These are phyloP conservation scores for Populus deltoides DNA, from an alignment of 345 rosid genomes.

Conservation along the genomic window DNA sequence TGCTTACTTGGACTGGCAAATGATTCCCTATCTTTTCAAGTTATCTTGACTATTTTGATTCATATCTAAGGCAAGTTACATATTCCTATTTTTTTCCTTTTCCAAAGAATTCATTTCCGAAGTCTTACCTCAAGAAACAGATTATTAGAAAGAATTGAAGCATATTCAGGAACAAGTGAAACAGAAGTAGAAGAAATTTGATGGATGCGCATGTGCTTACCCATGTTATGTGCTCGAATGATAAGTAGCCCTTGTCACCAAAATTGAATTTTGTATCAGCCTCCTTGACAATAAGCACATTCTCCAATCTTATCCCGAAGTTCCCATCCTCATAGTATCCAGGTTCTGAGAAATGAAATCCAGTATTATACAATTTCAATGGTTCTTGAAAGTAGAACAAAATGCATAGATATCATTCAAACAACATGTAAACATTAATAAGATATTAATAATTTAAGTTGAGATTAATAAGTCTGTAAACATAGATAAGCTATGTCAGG, in stretches of 20 bases:
- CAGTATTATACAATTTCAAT: background rate
- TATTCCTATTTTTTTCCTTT: too few species aligned
- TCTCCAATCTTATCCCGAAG: too few species aligned
- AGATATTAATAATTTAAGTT: background rate
- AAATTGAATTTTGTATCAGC: too few species aligned
- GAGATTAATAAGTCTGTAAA: background rate
- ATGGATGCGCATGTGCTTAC: background rate
- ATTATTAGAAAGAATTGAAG: background rate
- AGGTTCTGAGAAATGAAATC: constrained; percentile 19
- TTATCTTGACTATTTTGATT: too few species aligned
- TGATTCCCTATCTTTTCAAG: too few species aligned
- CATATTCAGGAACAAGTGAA: background rate
- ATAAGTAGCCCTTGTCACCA: too few species aligned
- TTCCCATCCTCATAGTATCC: too few species aligned
- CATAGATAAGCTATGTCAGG: background rate
- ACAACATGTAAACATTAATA: background rate
- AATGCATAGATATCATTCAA: background rate
- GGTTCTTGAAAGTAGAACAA: background rate
- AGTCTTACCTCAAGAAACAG: constrained; percentile 1
- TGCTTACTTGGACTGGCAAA: background rate
- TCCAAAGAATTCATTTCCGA: too few species aligned
- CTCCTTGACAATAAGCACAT: too few species aligned
- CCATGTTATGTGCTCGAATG: too few species aligned
- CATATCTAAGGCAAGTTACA: too few species aligned
- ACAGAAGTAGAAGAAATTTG: background rate